Evolutionary conservation across 2,329 filamentous ascomycete species (phyloP).

Genomic region (Cladosporium austrohemisphaericum): DNA sequence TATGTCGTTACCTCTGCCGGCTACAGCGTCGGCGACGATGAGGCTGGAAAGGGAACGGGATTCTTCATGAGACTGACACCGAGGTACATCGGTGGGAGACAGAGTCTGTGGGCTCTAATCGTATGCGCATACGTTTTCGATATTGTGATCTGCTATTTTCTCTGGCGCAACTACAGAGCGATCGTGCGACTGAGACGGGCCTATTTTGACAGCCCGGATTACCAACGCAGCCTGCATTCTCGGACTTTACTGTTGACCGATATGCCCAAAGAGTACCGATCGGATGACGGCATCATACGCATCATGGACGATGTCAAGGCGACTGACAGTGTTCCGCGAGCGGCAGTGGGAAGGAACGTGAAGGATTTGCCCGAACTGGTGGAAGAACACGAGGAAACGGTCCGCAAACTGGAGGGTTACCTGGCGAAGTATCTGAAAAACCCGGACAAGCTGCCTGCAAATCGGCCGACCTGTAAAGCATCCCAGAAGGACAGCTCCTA

Average conservation of each 20-base stretch:
- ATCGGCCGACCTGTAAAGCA: slow-evolving; percentile 73
- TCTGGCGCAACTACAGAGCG: slow-evolving; percentile 86
- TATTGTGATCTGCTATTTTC: slow-evolving; percentile 69
- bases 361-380: slow-evolving; percentile 85
- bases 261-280: slow-evolving; percentile 70
- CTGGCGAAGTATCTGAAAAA: slow-evolving; percentile 89
- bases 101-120: slow-evolving; percentile 55
- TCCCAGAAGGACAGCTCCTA: slow-evolving; percentile 74
- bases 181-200: slow-evolving; percentile 66
- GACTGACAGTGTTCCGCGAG: slow-evolving; percentile 72
- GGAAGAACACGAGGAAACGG: slow-evolving; percentile 73
- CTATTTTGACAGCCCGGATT: slow-evolving; percentile 84
- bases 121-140: slow-evolving; percentile 63
- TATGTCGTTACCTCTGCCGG: slow-evolving; percentile 47
- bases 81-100: slow-evolving; percentile 44
- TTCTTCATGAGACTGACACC: slow-evolving; percentile 57
- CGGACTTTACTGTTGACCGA: slow-evolving; percentile 69
- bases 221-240: slow-evolving; percentile 81
- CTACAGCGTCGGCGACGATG: slow-evolving; percentile 17
- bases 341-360: slow-evolving; percentile 84
- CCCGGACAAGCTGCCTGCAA: slow-evolving; percentile 71
- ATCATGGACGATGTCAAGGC: slow-evolving; percentile 78
- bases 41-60: slow-evolving; percentile 26
- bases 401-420: slow-evolving; percentile 76
- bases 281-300: slow-evolving; percentile 81